phyloP scores from a whole-genome alignment of 2,329 filamentous ascomycete species.

The Fusarium sp. region DNA sequence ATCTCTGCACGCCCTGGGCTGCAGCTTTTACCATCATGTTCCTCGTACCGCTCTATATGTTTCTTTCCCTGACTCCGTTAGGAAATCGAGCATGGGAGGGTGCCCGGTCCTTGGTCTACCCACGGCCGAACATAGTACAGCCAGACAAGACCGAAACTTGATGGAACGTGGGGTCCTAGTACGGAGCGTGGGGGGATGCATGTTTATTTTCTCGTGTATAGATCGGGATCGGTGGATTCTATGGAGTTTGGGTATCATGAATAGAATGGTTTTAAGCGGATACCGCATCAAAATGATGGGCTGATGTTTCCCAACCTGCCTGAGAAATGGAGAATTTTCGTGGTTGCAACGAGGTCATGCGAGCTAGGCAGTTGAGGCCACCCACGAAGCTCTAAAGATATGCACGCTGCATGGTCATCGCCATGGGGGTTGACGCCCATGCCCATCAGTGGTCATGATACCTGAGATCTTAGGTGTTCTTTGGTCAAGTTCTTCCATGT shows the following conservation, averaged over 20 bases:
- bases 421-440: neutral
- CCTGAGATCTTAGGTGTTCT: neutral
- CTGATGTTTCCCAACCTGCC: neutral
- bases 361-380: neutral
- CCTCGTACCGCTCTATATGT: constrained; percentile 4
- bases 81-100: constrained; percentile 20
- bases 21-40: constrained; percentile 27
- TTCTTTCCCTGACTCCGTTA: constrained; percentile 4
- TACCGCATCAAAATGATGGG: neutral
- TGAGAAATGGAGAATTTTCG: neutral
- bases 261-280: neutral
- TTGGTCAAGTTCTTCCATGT: neutral
- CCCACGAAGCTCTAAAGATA: neutral
- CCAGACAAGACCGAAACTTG: neutral
- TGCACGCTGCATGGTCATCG: neutral
- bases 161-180: neutral
- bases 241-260: constrained; percentile 1
- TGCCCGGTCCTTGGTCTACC: neutral
- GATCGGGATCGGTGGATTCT: neutral
- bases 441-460: neutral
- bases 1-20: constrained; percentile 19
- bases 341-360: neutral
- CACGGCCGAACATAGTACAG: neutral
- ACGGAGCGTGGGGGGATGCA: constrained; percentile 13
- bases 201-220: neutral